phyloP scores from a whole-genome alignment of 495 filamentous ascomycete genomes.

The Venustampulla echinocandica region DNA sequence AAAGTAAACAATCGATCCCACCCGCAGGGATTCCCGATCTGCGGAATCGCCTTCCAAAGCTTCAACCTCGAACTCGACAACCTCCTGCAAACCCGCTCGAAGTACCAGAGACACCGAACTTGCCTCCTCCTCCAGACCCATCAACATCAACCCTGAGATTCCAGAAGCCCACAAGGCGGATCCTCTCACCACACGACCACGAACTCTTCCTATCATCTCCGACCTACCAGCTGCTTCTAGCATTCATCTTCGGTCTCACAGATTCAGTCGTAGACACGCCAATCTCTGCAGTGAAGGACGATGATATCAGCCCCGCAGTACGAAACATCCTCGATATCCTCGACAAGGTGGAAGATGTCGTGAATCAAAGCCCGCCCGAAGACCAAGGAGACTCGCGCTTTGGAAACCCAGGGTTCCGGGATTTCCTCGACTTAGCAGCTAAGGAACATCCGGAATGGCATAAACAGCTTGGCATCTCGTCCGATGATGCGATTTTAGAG shows the following conservation, averaged over 20 bases:
- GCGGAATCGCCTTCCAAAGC: conserved; percentile 55
- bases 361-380: conserved; percentile 62
- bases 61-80: conserved; percentile 53
- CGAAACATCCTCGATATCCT: conserved; percentile 62
- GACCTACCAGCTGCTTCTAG: conserved; percentile 65
- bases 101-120: conserved; percentile 59
- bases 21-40: conserved; percentile 44
- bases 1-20: conserved; percentile 2
- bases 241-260: conserved; percentile 79
- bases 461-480: conserved; percentile 42
- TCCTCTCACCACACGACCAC: conserved; percentile 73
- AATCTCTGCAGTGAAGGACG: conserved; percentile 53
- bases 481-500: conserved; percentile 53
- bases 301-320: conserved; percentile 46
- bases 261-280: conserved; percentile 71
- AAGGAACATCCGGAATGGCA: conserved; percentile 48
- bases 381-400: conserved; percentile 86
- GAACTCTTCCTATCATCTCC: conserved; percentile 70
- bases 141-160: conserved; percentile 53
- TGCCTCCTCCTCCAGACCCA: conserved; percentile 60
- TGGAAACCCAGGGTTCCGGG: conserved; percentile 84
- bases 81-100: conserved; percentile 49
- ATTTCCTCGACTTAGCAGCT: conserved; percentile 68
- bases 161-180: conserved; percentile 59
- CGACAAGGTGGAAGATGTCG: conserved; percentile 50